These are phyloP conservation scores for Santalum album DNA, from an alignment of 164 flowering plant species.

Conservation along the genomic window DNA sequence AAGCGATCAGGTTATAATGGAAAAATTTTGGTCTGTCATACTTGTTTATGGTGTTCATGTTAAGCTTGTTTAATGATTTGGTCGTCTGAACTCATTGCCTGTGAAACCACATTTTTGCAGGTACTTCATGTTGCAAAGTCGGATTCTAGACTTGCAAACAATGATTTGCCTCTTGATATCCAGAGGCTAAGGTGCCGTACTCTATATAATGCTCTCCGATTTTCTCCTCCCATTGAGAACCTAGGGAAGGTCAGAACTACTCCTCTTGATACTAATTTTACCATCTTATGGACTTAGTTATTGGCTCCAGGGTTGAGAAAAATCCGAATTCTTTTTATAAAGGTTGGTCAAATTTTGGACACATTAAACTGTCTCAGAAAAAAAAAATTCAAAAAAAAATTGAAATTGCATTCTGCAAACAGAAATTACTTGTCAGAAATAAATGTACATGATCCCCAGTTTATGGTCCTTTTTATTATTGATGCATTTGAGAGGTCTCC, in stretches of 20 bases:
- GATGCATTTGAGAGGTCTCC: constrained; percentile 61
- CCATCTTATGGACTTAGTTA: background rate
- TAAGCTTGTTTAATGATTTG: constrained; percentile 1
- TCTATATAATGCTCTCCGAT: constrained; percentile 75
- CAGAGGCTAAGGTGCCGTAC: constrained; percentile 95
- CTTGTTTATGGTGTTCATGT: too few species aligned
- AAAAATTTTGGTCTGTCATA: too few species aligned
- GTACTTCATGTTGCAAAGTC: constrained; percentile 90
- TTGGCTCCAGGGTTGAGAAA: too few species aligned
- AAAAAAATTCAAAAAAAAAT: too few species aligned
- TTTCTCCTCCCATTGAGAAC: constrained; percentile 73
- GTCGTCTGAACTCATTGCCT: constrained; percentile 7
- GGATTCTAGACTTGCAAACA: constrained; percentile 93
- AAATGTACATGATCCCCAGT: constrained; percentile 5
- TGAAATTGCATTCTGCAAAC: too few species aligned
- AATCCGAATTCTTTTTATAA: too few species aligned
- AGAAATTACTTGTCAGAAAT: background rate
- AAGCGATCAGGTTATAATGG: too few species aligned
- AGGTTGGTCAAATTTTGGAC: too few species aligned
- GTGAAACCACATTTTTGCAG: constrained; percentile 26
- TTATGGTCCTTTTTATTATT: constrained; percentile 12
- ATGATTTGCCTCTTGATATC: constrained; percentile 84
- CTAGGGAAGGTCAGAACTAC: constrained; percentile 66
- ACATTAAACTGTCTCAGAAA: too few species aligned
- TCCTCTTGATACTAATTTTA: background rate